Evolutionary conservation across 1,139 yeast species (phyloP), one percentile per base, ranked within the genome.

Genomic region (Geotrichum citri-aurantii): DNA sequence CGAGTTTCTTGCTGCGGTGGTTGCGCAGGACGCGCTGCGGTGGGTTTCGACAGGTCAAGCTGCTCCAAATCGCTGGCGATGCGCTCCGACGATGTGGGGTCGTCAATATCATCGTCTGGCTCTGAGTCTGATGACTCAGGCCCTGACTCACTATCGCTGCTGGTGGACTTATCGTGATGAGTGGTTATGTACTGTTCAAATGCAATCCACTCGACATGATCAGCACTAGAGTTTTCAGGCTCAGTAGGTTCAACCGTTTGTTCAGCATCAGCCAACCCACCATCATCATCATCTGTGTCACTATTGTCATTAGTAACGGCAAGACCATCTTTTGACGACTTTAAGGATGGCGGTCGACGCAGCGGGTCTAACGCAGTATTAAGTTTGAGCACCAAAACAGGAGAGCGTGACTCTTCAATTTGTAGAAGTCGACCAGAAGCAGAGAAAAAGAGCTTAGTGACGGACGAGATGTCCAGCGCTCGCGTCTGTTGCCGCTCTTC

Each of bases 391-490:
- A 88, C 86, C 56, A 88, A 73, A 0, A 88, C 93, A 0, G 95
- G 92, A 0, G 86, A 76, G 56, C 79, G 80, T 44, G 84, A 77
- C 50, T 83, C 89, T 49, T 85, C 89, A 19, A 88, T 74, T 58
- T 81, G 82, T 47, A 88, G 76, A 17, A 88, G 71, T 58, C 79
- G 79, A 0, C 95, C 95, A 1, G 92, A 85, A 1, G 88, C 88
- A 61, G 86, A 82, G 72, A 86, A 88, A 65, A 86, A 88, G 59
- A 86, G 71, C 61, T 85, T 77, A 6, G 79, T 74, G 2, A 88
- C 75, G 1, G 74, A 68, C 10, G 74, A 68, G 2, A 85, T 71
- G 52, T 80, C 77, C 37, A 80, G 69, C 2, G 61, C 62, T 2
- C 66, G 62, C 24, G 73, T 68, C 1, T 65, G 63, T 2, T 68